A percentile compares a stretch with the other conserved stretches of the same genome.
These are phyloP conservation scores for Apostasia shenzhenica DNA, from an alignment of 106 monocot genomes.

Conservation along the genomic window DNA sequence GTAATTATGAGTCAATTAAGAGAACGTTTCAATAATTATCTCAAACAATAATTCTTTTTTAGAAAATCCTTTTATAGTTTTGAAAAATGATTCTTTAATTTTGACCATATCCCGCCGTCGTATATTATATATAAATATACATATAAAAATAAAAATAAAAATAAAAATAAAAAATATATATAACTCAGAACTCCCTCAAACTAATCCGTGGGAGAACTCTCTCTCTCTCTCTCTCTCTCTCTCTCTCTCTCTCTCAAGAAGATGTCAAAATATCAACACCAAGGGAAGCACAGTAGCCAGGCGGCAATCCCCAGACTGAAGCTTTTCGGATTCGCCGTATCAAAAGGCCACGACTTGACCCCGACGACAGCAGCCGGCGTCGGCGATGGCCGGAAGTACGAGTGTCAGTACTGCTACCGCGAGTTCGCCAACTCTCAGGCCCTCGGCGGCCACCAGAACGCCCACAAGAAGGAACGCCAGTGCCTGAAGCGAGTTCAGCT, in stretches of 20 bases:
- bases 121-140: too few species aligned
- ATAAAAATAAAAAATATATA: too few species aligned
- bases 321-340: conserved; percentile 48
- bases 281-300: neutral
- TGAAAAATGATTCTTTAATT: too few species aligned
- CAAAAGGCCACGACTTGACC: conserved; percentile 4
- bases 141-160: too few species aligned
- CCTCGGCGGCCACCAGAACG: conserved; percentile 48
- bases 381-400: conserved; percentile 36
- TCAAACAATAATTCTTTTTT: too few species aligned
- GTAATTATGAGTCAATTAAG: too few species aligned
- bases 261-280: neutral
- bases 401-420: conserved; percentile 71
- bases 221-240: too few species aligned
- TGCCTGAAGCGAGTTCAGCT: conserved; percentile 51
- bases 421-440: conserved; percentile 49
- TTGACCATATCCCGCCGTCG: too few species aligned
- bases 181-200: too few species aligned
- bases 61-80: too few species aligned
- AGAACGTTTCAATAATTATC: too few species aligned
- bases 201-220: too few species aligned
- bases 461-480: conserved; percentile 44
- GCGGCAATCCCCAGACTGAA: conserved; percentile 20
- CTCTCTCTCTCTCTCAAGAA: neutral
- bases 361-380: neutral